Evolutionary conservation across 2,329 filamentous ascomycete genomes (phyloP).

Genomic region (Aspergillus neoniger): DNA sequence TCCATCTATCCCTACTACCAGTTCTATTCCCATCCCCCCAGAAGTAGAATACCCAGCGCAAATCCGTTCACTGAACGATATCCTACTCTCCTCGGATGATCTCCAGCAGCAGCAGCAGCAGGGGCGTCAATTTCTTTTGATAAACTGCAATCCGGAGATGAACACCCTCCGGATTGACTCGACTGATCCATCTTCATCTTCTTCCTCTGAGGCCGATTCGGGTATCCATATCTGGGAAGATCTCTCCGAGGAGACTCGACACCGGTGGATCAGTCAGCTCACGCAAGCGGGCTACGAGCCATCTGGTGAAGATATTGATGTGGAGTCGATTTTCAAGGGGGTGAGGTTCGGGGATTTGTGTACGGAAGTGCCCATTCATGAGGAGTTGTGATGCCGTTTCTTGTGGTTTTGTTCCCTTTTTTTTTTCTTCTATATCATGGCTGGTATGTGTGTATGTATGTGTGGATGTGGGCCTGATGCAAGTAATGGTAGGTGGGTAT

Average conservation of each 20-base stretch:
- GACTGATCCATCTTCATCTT: not conserved
- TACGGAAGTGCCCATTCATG: not conserved
- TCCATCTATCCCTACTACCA: not conserved
- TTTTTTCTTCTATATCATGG: not conserved
- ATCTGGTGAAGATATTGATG: not conserved
- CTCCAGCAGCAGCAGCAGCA: too few relatives aligned
- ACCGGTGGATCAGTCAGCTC: conserved; percentile 69
- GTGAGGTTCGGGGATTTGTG: conserved; percentile 69
- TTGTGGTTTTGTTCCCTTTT: not conserved
- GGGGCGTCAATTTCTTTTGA: not conserved
- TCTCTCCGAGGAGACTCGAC: conserved; percentile 62
- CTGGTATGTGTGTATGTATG: conserved; percentile 3
- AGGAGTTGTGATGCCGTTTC: not conserved
- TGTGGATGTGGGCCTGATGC: not conserved
- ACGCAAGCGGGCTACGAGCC: conserved; percentile 70
- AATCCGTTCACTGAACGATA: too few relatives aligned
- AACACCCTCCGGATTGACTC: conserved; percentile 1
- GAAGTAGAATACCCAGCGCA: too few relatives aligned
- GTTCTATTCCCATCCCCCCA: too few relatives aligned
- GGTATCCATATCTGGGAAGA: conserved; percentile 11
- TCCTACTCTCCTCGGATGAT: not conserved
- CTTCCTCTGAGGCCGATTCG: not conserved
- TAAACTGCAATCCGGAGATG: conserved; percentile 7
- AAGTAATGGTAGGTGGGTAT: not conserved
- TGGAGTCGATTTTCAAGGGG: conserved; percentile 64